Evolutionary conservation across 192 early-diverging fungal genomes (phyloP).

Genomic region (Podila verticillata): DNA sequence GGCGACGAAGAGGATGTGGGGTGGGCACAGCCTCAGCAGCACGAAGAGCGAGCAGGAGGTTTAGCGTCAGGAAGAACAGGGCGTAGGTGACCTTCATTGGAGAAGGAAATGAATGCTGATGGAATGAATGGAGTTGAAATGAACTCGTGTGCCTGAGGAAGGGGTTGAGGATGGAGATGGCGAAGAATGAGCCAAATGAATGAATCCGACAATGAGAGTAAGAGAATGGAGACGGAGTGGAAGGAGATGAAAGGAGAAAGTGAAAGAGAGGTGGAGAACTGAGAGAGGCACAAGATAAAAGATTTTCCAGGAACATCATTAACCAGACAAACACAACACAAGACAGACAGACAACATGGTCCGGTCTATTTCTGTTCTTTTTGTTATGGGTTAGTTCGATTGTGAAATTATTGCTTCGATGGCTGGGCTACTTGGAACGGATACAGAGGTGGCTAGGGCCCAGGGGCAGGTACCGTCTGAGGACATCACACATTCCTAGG

Average conservation of each 20-base stretch:
- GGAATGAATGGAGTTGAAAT: not conserved
- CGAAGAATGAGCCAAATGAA: not conserved
- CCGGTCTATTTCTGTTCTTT: too few species aligned
- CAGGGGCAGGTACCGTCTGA: too few species aligned
- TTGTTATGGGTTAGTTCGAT: too few species aligned
- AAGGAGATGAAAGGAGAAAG: not conserved
- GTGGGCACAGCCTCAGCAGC: conserved; percentile 1
- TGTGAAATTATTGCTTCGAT: too few species aligned
- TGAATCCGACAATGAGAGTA: too few species aligned
- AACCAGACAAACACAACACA: too few species aligned
- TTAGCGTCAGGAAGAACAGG: conserved; percentile 9
- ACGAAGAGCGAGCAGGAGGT: conserved; percentile 1
- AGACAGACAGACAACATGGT: too few species aligned
- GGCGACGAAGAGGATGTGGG: conserved; percentile 10
- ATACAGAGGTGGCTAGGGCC: too few species aligned
- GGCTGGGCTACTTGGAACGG: too few species aligned
- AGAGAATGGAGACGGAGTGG: not conserved
- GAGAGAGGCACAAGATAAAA: not conserved
- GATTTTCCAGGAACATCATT: not conserved
- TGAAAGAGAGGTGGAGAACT: too few species aligned
- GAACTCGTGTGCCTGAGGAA: not conserved
- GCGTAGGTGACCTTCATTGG: conserved; percentile 10
- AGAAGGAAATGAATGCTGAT: not conserved
- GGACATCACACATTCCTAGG: too few species aligned
- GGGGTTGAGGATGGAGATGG: not conserved